phyloP scores from a whole-genome alignment of 306 rosid genomes.

The Astragalus membranaceus region DNA sequence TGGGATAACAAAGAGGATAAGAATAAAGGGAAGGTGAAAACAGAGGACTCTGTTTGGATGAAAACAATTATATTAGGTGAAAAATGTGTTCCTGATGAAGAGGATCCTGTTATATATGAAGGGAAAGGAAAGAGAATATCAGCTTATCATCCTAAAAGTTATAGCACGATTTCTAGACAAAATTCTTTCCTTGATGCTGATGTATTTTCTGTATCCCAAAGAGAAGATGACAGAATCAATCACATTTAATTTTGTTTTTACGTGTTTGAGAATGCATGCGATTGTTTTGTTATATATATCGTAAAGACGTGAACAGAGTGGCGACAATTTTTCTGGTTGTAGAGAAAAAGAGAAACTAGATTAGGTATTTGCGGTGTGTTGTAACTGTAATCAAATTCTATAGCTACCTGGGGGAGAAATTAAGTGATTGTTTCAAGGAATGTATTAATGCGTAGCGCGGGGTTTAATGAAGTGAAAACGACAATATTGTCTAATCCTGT shows the following conservation, averaged over 20 bases:
- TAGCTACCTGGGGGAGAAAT: no score
- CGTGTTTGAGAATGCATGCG: neutral
- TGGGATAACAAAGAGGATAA: constrained; percentile 27
- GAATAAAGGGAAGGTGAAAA: constrained; percentile 27
- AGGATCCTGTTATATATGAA: constrained; percentile 43
- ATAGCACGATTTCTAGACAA: constrained; percentile 42
- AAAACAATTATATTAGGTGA: constrained; percentile 80
- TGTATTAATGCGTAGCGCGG: neutral
- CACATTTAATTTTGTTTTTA: neutral
- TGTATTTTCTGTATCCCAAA: neutral
- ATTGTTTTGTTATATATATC: neutral
- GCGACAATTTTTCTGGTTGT: neutral
- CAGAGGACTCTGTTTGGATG: constrained; percentile 75
- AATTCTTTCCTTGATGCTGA: constrained; percentile 33
- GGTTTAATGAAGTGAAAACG: neutral
- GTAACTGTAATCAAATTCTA: no score
- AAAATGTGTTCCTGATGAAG: constrained; percentile 55
- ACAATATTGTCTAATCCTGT: neutral
- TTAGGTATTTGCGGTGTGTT: no score
- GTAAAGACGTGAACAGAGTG: neutral
- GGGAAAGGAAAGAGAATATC: constrained; percentile 57
- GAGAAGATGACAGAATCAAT: neutral
- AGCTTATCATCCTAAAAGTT: constrained; percentile 49
- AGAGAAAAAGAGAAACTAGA: neutral
- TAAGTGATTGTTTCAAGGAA: neutral